Conservation (phyloP, 2,329 filamentous ascomycete species). For the Herpotrichia juniperi region DNA sequence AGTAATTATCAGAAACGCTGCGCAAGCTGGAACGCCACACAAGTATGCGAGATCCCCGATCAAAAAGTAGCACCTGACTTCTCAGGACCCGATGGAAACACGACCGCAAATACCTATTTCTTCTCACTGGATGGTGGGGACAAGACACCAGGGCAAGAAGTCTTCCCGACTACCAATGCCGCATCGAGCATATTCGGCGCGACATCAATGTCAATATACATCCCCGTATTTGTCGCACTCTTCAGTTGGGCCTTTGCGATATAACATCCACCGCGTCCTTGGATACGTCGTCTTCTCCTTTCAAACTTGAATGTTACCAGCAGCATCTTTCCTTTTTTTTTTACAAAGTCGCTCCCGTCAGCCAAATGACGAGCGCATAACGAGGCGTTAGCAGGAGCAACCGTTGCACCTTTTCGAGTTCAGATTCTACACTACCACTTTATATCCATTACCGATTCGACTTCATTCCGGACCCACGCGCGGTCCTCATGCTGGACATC, state of each 20-base stretch:
- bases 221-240: constrained; percentile 31
- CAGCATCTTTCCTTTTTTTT: constrained; percentile 6
- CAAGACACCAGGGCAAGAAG: constrained; percentile 37
- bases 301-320: neutral
- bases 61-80: constrained; percentile 38
- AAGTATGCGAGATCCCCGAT: constrained; percentile 42
- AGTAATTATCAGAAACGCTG: constrained; percentile 40
- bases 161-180: constrained; percentile 22
- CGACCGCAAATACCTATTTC: constrained; percentile 43
- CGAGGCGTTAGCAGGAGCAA: constrained; percentile 1
- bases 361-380: constrained; percentile 4
- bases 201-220: constrained; percentile 23
- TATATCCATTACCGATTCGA: neutral
- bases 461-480: neutral
- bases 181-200: constrained; percentile 24
- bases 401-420: neutral
- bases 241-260: constrained; percentile 32
- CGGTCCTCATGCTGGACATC: neutral
- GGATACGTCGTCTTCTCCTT: neutral
- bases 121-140: constrained; percentile 33
- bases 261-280: constrained; percentile 11
- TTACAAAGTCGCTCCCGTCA: neutral
- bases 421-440: neutral
- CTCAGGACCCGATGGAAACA: constrained; percentile 22
- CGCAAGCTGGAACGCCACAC: constrained; percentile 29